Evolutionary conservation across 306 rosid genomes (phyloP), one percentile per base, ranked within the genome.

Genomic region (Hippophae rhamnoides): DNA sequence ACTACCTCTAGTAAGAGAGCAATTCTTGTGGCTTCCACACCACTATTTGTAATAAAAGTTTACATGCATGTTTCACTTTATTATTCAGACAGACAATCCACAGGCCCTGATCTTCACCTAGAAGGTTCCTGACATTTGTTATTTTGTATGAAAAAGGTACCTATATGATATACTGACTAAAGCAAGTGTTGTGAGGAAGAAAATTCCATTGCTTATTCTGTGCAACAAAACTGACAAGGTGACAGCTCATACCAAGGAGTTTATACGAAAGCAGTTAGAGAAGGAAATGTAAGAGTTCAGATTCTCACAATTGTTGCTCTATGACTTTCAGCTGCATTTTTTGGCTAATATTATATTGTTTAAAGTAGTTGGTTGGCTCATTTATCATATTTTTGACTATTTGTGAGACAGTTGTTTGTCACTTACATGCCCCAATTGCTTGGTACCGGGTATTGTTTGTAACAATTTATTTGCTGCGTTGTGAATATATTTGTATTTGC

Each of bases 191-290:
- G 95, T 90, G 83, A 84, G 42, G 85, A 87, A 87, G 85, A 90
- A 87, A 76, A 81, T 87, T 72, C 94, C 94, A 11, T 62, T 90
- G 64, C 84, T 87, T 61, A 78, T 90, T 75, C 84, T 90, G 54
- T 90, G 95, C 88, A 90, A 90, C 79, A 90, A 90, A 74, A 76
- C 94, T 5, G 95, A 90, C 81, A 87, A 87, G 70, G 95, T 90
- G 62, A 87, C 97, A 58, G 95, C 95, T 14, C 97, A 90, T 74
- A 86, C 90, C 52, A 86, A 90, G 82, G 97, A 86, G 56, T 90
- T 90, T 62, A 90, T 90, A 72, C 74, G 78, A 56, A 84, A 77
- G 65, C 97, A 90, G 79, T 58, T 90, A 66, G 97, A 90, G 78
- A 90, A 90, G 71, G 97, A 90, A 77, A 70, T 90, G 97, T 90